Evolutionary conservation across 2,329 filamentous ascomycete species (phyloP), one percentile per base, ranked within the genome.

Genomic region (Teratosphaeria pseudoeucalypti): DNA sequence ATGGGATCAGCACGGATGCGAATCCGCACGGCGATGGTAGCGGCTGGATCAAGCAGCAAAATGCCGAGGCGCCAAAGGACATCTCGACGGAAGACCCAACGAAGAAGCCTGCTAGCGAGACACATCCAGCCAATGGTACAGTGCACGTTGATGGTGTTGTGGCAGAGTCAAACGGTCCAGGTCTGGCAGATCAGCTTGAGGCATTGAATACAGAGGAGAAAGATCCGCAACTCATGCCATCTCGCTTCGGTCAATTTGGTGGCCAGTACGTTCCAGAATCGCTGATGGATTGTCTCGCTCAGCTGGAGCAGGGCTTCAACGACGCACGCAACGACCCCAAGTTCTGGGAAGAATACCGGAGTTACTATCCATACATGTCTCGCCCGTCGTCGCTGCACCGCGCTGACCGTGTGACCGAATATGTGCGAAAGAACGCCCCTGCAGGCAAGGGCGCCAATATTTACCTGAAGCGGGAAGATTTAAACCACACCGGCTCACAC

Each of bases 221-320:
- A 58, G 79, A 78, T 49, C 67, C 68, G 57, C 71, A 78, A 59
- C 68, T 70, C 7, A 85, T 94, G 57, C 90, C 92, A 12, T 85
- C 90, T 63, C 86, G 91, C 57, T 97, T 99, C 69, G 94, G 94
- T 65, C 89, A 96, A 72, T 99, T 95, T 65, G 94, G 94, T 68
- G 94, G 94, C 16, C 92, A 97, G 75, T 99, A 96, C 71, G 94
- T 99, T 2, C 94, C 94, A 1, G 94, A 99, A 75, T 94, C 91
- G 23, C 82, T 99, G 62, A 97, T 99, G 92, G 92, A 97, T 77
- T 97, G 92, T 72, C 79, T 99, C 61, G 86, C 86, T 0, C 85
- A 99, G 76, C 83, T 99, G 6, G 92, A 99, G 76, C 84, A 85
- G 32, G 94, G 92, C 37, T 99, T 99, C 80, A 87, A 94, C 68